Evolutionary conservation across 192 early-diverging fungal species (phyloP), one percentile per base, ranked within the genome.

Genomic region (Chytriomyces hyalinus): DNA sequence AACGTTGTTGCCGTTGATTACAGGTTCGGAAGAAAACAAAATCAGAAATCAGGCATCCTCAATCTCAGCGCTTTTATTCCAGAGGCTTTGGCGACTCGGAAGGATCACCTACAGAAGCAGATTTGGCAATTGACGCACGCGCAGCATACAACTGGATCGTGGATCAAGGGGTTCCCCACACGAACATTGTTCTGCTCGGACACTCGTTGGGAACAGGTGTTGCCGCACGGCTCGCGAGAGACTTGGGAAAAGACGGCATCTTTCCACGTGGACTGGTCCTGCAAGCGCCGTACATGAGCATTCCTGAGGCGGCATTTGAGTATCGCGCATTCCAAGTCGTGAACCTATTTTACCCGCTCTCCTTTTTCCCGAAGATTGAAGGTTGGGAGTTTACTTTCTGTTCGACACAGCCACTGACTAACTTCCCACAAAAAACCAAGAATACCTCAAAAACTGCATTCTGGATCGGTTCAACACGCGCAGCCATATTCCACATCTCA

Each of bases 1-100:
- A 86, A 89, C 61, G 81, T 89, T 13, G n/a, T 89, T 15, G 83
- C 84, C 6, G 49, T 87, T 22, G 87, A 89, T 75, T 89, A 87
- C 70, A 64, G 73, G 73, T 75, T 64, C n/a, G n/a, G 36, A 2
- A 36, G 36, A 36, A 36, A 36, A 36, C 36, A 36, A 1, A 36
- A 36, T 36, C 36, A 36, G 36, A 36, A 36, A 36, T 36, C 4
- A 36, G 36, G 0, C 36, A 36, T 36, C 36, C 36, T 36, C 36
- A 36, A 36, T 36, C 36, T 36, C 36, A 36, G 13, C 53, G 3
- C 53, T 3, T 57, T n/a, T 57, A 13, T 50, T 59, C 1, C 51
- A 82, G 87, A 43, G 87, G 87, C 6, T 89, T 89, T 72, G 87
- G 79, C 36, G 87, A 87, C 67, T 89, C 87, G 7, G 75, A 80